Conservation (phyloP, 441 rosid genomes). For the Erysimum pusillum region DNA sequence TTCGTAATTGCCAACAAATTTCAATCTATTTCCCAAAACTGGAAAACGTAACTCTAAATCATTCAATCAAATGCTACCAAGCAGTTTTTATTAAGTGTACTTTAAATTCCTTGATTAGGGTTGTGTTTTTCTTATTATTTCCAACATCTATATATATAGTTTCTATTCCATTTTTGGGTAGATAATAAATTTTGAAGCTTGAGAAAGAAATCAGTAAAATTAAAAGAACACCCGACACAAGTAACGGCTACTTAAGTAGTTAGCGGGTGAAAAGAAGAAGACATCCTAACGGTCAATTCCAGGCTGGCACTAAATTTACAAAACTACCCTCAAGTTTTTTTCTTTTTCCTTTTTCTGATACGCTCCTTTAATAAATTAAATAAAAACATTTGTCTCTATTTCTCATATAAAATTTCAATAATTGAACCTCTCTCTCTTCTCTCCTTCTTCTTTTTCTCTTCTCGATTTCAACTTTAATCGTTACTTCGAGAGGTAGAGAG, state of each 20-base stretch:
- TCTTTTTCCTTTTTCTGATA: neutral
- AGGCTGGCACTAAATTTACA: slow-evolving; percentile 33
- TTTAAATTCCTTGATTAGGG: slow-evolving; percentile 2
- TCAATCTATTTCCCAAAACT: neutral
- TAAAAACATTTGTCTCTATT: slow-evolving; percentile 34
- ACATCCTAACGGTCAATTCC: slow-evolving; percentile 46
- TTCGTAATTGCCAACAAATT: neutral
- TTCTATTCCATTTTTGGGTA: neutral
- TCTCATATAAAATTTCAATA: slow-evolving; percentile 34
- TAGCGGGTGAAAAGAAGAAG: slow-evolving; percentile 42
- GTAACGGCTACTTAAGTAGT: slow-evolving; percentile 45
- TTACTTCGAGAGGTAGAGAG: slow-evolving; percentile 23
- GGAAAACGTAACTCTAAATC: neutral
- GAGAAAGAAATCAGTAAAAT: slow-evolving; percentile 20
- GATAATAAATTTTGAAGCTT: slow-evolving; percentile 2
- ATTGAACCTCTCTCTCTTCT: slow-evolving; percentile 30
- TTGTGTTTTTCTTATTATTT: neutral
- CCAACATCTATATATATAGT: neutral
- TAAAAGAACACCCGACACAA: slow-evolving; percentile 44
- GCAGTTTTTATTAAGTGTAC: neutral
- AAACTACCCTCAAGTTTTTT: neutral
- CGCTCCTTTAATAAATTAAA: slow-evolving; percentile 32
- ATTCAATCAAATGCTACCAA: neutral
- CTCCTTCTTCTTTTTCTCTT: neutral
- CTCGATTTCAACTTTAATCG: slow-evolving; percentile 39